Conservation (phyloP, 1,284 basidiomycete species). For the Moesziomyces parantarcticus region DNA sequence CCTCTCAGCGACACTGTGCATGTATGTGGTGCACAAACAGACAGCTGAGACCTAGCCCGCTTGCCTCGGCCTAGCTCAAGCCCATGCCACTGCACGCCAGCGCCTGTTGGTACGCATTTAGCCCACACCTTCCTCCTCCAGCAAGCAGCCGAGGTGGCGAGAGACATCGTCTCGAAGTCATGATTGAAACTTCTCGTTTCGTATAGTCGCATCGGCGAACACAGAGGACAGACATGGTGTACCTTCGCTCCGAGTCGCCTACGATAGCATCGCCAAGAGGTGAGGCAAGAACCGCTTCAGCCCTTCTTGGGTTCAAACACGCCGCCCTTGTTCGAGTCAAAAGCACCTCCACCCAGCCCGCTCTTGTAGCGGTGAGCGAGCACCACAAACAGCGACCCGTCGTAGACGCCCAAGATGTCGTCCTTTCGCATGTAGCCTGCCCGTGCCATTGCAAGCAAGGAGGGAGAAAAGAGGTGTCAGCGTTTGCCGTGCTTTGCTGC, state of each 20-base stretch:
- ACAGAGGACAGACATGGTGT: too few species aligned
- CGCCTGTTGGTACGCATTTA: background rate
- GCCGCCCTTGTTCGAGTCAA: slow-evolving; percentile 33
- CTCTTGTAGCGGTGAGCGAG: slow-evolving; percentile 46
- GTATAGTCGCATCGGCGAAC: too few species aligned
- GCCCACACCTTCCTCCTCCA: too few species aligned
- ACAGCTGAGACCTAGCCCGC: background rate
- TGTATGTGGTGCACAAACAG: background rate
- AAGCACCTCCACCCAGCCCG: slow-evolving; percentile 37
- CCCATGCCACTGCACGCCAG: background rate
- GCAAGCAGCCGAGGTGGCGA: too few species aligned
- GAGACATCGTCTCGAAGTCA: too few species aligned
- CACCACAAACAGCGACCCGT: slow-evolving; percentile 51
- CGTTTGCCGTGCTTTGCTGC: background rate
- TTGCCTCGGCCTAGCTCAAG: background rate
- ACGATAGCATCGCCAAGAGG: too few species aligned
- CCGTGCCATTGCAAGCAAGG: background rate
- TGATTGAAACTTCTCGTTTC: too few species aligned
- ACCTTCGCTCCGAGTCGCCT: too few species aligned
- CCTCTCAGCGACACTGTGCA: background rate
- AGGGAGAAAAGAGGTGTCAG: background rate
- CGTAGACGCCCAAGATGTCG: slow-evolving; percentile 54
- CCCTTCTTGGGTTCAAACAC: slow-evolving; percentile 36
- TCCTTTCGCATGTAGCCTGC: slow-evolving; percentile 56
- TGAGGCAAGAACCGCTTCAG: background rate